A percentile compares a stretch with the other conserved stretches of the same genome.
Conservation (phyloP, 1,139 yeast genomes). For the Hanseniaspora gamundiae region DNA sequence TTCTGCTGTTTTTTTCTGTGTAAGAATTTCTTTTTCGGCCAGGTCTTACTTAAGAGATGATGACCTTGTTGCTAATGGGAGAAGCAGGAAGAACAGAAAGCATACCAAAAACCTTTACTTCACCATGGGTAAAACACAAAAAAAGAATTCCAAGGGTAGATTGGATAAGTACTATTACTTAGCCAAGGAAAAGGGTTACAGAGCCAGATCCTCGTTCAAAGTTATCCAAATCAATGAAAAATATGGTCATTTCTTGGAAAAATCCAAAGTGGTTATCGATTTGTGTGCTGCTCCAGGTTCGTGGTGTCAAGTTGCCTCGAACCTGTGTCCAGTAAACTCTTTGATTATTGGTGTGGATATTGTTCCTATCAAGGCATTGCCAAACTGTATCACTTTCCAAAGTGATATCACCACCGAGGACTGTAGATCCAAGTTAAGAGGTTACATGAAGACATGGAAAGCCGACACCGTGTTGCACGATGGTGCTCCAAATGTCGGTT, state of each 20-base stretch:
- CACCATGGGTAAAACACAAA: constrained; percentile 81
- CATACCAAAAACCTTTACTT: not conserved
- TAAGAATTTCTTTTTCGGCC: too few relatives aligned
- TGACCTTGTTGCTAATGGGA: not conserved
- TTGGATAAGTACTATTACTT: constrained; percentile 91
- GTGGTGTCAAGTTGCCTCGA: constrained; percentile 98
- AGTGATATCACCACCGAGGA: constrained; percentile 97
- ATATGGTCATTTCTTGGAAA: constrained; percentile 87
- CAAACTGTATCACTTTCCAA: constrained; percentile 88
- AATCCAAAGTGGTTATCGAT: constrained; percentile 95
- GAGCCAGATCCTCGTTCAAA: constrained; percentile 98
- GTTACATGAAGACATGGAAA: constrained; percentile 97
- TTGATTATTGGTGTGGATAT: constrained; percentile 95
- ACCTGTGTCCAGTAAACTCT: constrained; percentile 83
- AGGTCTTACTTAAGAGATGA: too few relatives aligned
- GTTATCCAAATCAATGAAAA: constrained; percentile 91
- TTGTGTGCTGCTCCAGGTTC: constrained; percentile 99
- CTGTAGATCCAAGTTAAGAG: constrained; percentile 85
- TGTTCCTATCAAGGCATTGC: constrained; percentile 90
- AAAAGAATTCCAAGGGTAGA: constrained; percentile 98
- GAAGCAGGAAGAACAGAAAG: not conserved
- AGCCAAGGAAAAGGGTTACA: constrained; percentile 94
- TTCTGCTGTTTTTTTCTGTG: too few relatives aligned
- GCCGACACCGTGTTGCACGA: constrained; percentile 97
- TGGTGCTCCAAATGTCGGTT: constrained; percentile 99